Conservation (phyloP, 2,329 filamentous ascomycete genomes). For the Juglanconis sp. region DNA sequence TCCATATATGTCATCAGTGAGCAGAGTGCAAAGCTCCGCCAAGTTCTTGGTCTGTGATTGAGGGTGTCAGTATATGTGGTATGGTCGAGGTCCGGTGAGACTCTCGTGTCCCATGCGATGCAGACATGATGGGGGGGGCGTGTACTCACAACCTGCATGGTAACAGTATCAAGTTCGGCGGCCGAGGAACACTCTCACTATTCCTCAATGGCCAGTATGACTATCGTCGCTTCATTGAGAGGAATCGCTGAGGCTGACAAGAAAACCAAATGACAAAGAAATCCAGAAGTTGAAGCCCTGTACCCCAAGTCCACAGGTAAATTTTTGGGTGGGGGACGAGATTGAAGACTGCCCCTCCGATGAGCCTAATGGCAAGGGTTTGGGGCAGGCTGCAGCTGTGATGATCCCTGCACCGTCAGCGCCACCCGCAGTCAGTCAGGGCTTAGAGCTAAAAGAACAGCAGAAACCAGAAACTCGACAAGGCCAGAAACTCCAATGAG, state of each 20-base stretch:
- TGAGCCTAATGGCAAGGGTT: not conserved
- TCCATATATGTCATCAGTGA: slow-evolving; percentile 86
- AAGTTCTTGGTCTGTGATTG: slow-evolving; percentile 62
- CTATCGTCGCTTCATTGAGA: slow-evolving; percentile 66
- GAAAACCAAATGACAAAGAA: not conserved
- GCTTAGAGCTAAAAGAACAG: too few species aligned
- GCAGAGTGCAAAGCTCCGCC: slow-evolving; percentile 83
- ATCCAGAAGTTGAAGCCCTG: not conserved
- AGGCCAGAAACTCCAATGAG: too few species aligned
- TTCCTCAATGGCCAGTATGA: slow-evolving; percentile 70
- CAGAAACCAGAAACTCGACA: too few species aligned
- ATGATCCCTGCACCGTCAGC: too few species aligned
- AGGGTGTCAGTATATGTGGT: not conserved
- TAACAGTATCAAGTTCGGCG: slow-evolving; percentile 32
- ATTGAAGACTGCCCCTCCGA: not conserved
- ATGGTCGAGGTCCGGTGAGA: too few species aligned
- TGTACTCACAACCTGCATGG: slow-evolving; percentile 34
- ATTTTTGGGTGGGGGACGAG: slow-evolving; percentile 20
- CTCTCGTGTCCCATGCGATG: slow-evolving; percentile 5
- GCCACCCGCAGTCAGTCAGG: too few species aligned
- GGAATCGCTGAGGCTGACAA: not conserved
- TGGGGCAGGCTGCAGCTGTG: not conserved
- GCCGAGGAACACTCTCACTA: slow-evolving; percentile 74
- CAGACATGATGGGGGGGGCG: not conserved
- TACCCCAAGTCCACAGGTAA: slow-evolving; percentile 15